Conservation (phyloP, 768 basidiomycete genomes). For the Obba rivulosa region DNA sequence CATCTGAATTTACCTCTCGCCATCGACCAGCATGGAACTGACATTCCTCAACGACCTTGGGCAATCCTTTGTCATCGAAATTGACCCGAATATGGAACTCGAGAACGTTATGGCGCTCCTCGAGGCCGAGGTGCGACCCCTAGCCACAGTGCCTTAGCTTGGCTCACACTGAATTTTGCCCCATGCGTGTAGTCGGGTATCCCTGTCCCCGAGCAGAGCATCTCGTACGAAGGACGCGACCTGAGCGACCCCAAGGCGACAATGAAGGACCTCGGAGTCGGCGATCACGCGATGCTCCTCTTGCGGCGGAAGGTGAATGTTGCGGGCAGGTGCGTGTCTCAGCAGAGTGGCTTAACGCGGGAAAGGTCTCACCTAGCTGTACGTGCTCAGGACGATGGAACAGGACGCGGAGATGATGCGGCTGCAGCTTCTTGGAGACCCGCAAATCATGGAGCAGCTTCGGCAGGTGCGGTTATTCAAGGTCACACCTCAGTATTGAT, state of each 20-base stretch:
- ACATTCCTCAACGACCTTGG: conserved; percentile 70
- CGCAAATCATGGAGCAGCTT: conserved; percentile 69
- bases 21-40: conserved; percentile 46
- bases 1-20: background rate
- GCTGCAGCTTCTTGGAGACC: conserved; percentile 81
- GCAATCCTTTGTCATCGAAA: conserved; percentile 65
- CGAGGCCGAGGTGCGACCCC: conserved; percentile 80
- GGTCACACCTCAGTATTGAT: background rate
- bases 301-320: conserved; percentile 56
- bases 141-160: background rate
- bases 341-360: background rate
- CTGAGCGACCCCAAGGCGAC: conserved; percentile 63
- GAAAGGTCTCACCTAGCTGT: background rate
- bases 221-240: conserved; percentile 63
- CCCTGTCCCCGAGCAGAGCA: conserved; percentile 64
- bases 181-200: conserved; percentile 60
- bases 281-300: conserved; percentile 58
- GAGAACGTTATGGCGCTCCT: conserved; percentile 90
- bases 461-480: conserved; percentile 44
- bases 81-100: conserved; percentile 86
- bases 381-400: conserved; percentile 49
- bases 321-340: conserved; percentile 36
- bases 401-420: conserved; percentile 91
- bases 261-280: conserved; percentile 60
- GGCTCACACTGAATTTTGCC: background rate